Evolutionary conservation across 1,284 basidiomycete genomes (phyloP).

Genomic region (Apiotrichum brassicae): DNA sequence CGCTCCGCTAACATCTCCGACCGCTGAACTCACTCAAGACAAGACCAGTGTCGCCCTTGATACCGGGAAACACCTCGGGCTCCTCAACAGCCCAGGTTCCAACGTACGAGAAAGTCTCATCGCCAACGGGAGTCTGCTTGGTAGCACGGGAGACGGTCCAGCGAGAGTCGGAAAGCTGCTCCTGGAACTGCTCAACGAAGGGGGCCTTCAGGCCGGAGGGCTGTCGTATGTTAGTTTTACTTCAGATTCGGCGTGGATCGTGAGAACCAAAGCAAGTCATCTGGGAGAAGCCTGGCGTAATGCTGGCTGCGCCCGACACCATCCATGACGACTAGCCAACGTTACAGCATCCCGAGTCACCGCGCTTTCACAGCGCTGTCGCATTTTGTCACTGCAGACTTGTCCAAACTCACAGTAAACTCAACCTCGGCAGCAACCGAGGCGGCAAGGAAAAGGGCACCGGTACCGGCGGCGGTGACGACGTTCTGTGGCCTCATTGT

Average conservation of each 20-base stretch:
- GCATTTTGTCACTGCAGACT: too few relatives aligned
- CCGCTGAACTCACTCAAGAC: constrained; percentile 60
- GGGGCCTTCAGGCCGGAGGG: constrained; percentile 77
- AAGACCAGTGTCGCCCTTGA: constrained; percentile 78
- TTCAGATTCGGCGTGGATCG: too few relatives aligned
- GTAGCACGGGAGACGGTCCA: constrained; percentile 97
- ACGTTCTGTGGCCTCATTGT: constrained; percentile 42
- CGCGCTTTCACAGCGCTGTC: too few relatives aligned
- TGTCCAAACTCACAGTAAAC: constrained; percentile 36
- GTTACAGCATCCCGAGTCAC: too few relatives aligned
- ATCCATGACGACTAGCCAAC: too few relatives aligned
- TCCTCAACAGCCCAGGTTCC: constrained; percentile 97
- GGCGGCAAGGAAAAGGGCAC: constrained; percentile 37
- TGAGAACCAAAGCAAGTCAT: too few relatives aligned
- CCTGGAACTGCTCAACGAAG: constrained; percentile 95
- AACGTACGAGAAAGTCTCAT: constrained; percentile 92
- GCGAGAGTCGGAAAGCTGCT: constrained; percentile 61
- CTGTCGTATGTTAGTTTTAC: too few relatives aligned
- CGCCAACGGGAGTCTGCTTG: constrained; percentile 89
- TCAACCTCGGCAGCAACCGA: constrained; percentile 29
- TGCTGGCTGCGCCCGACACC: too few relatives aligned
- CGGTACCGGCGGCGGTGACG: constrained; percentile 38
- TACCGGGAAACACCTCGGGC: constrained; percentile 60
- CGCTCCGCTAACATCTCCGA: background rate
- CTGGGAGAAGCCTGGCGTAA: too few relatives aligned